Base-by-base conservation (phyloP, 1,284 basidiomycete genomes). In the Rhodotorula mucilaginosa region DNA sequence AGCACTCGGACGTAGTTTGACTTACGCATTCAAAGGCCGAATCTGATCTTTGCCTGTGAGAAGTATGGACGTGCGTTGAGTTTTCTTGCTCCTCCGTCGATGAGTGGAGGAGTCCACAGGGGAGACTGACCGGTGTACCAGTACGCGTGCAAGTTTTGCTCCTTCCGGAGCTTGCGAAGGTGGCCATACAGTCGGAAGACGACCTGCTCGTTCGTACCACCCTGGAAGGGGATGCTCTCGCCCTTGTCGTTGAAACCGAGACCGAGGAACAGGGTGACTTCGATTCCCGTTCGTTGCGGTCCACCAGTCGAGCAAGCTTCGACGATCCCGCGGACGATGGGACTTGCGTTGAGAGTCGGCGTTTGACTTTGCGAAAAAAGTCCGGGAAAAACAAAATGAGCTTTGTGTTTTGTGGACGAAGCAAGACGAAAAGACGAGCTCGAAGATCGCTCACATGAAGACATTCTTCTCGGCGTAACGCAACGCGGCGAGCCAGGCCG, bases 131-230 rank as follows among this genome's bases (percentile, higher is more conserved):
- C 64, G 5, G 72, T 75, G 67, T 79, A 89, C 87, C 89, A 91
- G 79, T 87, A 89, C 31, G 89, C 87, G 75, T 87, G 85, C 58
- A 92, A 83, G 58, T 82, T 82, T 72, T 84, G 80, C 73, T 87
- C 85, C 74, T 86, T 86, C 65, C 84, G 82, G 44, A 83, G 83
- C 31, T 82, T 81, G 31, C 77, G 77, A 23, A 90, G 82, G 64
- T 82, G 82, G 59, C 83, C 84, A 81, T 87, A 91, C 82, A 92
- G 85, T 48, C 83, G 83, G 69, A 87, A 84, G 34, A 88, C 87
- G 21, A 92, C 89, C 80, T 89, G 85, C 58, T 90, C 89, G 79
- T 92, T 92, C 26, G 88, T 91, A 0, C 90, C 90, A 23, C 90
- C 90, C 80, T 92, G 90, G 79, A 88, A 87, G 0, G 90, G 90